These are phyloP conservation scores for Neofusicoccum sp. DNA, from an alignment of 2,329 filamentous ascomycete species.

Conservation along the genomic window DNA sequence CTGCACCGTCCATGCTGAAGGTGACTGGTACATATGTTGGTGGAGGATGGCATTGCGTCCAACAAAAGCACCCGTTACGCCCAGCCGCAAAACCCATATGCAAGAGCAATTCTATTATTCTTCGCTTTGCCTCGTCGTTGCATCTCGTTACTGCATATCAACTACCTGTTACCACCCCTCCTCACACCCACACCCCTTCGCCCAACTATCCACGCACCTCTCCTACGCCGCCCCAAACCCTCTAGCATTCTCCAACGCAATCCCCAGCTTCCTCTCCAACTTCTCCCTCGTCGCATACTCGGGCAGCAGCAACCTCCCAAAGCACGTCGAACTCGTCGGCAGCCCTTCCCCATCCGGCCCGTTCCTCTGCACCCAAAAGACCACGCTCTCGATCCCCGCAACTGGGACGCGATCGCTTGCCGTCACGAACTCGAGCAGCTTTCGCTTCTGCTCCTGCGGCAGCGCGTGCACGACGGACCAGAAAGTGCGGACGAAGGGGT, in stretches of 20 bases:
- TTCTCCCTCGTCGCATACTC: constrained; percentile 72
- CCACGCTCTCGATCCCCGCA: constrained; percentile 75
- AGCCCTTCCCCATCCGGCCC: constrained; percentile 62
- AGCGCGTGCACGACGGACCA: constrained; percentile 76
- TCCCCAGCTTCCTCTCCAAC: constrained; percentile 70
- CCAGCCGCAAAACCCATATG: no score
- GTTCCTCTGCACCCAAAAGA: constrained; percentile 80
- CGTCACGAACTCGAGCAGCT: constrained; percentile 89
- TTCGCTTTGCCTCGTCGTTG: no score
- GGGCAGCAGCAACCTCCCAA: constrained; percentile 81
- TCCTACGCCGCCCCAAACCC: constrained; percentile 66
- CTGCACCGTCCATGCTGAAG: no score
- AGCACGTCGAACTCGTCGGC: constrained; percentile 90
- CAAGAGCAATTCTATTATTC: no score
- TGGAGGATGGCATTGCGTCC: no score
- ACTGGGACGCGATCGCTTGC: constrained; percentile 88
- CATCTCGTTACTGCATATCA: no score
- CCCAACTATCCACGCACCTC: background rate
- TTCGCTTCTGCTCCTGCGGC: constrained; percentile 66
- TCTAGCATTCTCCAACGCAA: constrained; percentile 83
- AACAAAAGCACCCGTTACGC: no score
- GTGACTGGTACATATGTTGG: no score
- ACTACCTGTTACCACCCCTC: background rate
- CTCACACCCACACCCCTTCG: background rate
- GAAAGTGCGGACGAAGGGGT: constrained; percentile 73